Percentiles rank a stretch among this genome's conserved stretches.
Evolutionary conservation across 2,329 filamentous ascomycete genomes (phyloP).

Genomic region (Tympanopsis confertula): DNA sequence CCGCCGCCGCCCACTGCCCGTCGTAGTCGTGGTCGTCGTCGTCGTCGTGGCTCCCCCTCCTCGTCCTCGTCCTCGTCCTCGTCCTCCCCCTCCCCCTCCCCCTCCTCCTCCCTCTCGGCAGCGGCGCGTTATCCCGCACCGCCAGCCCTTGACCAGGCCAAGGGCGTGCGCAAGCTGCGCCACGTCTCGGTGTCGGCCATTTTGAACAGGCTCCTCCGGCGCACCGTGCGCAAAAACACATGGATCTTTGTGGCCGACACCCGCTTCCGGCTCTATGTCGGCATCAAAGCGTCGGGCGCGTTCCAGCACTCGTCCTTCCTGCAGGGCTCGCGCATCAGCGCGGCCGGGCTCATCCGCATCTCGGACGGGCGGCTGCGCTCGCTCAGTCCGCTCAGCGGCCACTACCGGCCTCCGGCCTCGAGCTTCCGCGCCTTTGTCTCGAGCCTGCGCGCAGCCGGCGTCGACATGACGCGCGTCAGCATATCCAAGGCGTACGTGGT

Average conservation of each 20-base stretch:
- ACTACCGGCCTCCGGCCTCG: constrained; percentile 72
- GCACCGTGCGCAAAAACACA: constrained; percentile 71
- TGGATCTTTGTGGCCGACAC: constrained; percentile 93
- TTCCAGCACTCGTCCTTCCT: constrained; percentile 90
- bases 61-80: constrained; percentile 18
- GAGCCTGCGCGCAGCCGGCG: constrained; percentile 58
- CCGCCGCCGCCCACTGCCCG: constrained; percentile 5
- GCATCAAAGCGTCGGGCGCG: constrained; percentile 76
- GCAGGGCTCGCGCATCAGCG: constrained; percentile 68
- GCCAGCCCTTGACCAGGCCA: constrained; percentile 47
- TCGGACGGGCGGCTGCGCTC: constrained; percentile 67
- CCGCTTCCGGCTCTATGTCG: constrained; percentile 73
- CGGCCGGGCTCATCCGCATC: constrained; percentile 76
- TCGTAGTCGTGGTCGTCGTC: constrained; percentile 3
- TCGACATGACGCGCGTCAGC: constrained; percentile 68
- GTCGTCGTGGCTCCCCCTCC: constrained; percentile 9
- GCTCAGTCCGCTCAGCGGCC: constrained; percentile 60
- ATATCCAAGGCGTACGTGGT: constrained; percentile 76
- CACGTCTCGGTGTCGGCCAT: constrained; percentile 63
- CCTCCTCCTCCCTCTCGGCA: constrained; percentile 41
- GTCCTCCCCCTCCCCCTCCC: constrained; percentile 20
- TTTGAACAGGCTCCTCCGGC: constrained; percentile 68
- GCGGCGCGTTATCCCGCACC: constrained; percentile 55
- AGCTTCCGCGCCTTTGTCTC: constrained; percentile 78
- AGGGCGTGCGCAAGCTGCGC: constrained; percentile 44